Conservation (phyloP, 306 rosid genomes). For the Malus domestica region ASM211411v1 NC_041801.1:25058501-25059000, state of each 20-base stretch:
- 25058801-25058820: background rate
- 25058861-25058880: conserved; percentile 99
- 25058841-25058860: conserved; percentile 55
- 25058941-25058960: conserved; percentile 51
- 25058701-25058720: conserved; percentile 80
- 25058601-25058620: conserved; percentile 64
- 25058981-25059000: background rate
- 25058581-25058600: conserved; percentile 17
- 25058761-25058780: background rate
- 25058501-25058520: conserved; percentile 68
- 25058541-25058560: background rate
- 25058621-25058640: conserved; percentile 54
- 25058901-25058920: conserved; percentile 91
- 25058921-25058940: conserved; percentile 89
- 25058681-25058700: conserved; percentile 63
- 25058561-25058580: background rate
- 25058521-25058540: conserved; percentile 31
- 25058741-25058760: conserved; percentile 17
- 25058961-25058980: background rate
- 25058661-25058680: conserved; percentile 67
- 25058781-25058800: background rate
- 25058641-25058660: conserved; percentile 72
- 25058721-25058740: conserved; percentile 81
- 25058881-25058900: conserved; percentile 88
- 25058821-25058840: background rate